Conservation (phyloP, 495 filamentous ascomycete species). For the Podospora pseudopauciseta region DNA sequence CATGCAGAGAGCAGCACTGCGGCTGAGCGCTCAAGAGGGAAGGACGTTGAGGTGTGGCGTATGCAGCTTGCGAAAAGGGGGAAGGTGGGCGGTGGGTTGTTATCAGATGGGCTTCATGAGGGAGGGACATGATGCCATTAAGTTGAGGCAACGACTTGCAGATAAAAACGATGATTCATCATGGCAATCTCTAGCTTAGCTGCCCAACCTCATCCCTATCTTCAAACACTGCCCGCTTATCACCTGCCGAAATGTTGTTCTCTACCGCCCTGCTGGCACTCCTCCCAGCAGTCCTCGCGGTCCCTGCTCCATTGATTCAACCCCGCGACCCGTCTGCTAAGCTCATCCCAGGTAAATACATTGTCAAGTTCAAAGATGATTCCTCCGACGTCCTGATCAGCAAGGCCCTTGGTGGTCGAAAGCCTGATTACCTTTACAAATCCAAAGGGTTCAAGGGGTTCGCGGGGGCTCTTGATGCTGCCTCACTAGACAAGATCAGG, state of each 20-base stretch:
- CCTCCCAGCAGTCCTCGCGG: constrained; percentile 1
- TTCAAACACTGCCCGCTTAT: background rate
- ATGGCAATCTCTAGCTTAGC: background rate
- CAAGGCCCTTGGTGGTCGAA: background rate
- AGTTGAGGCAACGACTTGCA: background rate
- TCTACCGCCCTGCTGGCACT: background rate
- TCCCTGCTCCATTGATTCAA: constrained; percentile 9
- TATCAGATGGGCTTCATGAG: background rate
- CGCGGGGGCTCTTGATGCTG: background rate
- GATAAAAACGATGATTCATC: background rate
- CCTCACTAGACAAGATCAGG: background rate
- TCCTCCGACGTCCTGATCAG: background rate
- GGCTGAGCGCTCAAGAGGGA: background rate
- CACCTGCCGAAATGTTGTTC: constrained; percentile 2
- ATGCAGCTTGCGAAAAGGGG: background rate
- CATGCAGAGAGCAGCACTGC: background rate
- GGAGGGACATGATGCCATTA: background rate
- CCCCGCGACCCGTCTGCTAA: background rate
- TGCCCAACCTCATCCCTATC: background rate
- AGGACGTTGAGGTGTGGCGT: background rate
- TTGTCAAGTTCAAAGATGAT: constrained; percentile 14
- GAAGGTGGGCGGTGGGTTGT: background rate
- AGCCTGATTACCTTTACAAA: constrained; percentile 5
- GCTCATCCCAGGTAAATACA: constrained; percentile 5
- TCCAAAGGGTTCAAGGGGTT: constrained; percentile 6